Evolutionary conservation across 176 grass and related monocot species (phyloP).

Genomic region (Ampelocalamus luodianensis): DNA sequence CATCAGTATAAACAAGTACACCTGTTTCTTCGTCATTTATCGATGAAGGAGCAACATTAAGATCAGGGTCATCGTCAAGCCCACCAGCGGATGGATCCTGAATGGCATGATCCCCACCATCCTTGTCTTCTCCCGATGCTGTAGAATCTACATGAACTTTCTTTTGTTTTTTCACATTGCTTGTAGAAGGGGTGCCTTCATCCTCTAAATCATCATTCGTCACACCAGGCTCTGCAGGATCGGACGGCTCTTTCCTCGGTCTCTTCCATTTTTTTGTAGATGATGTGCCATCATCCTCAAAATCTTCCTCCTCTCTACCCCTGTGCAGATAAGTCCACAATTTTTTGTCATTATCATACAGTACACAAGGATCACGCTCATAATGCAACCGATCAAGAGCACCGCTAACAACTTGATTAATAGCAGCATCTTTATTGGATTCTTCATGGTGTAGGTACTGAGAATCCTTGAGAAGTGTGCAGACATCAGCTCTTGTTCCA

Average conservation of each 20-base stretch:
- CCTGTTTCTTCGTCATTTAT: constrained; percentile 24
- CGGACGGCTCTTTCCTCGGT: constrained; percentile 79
- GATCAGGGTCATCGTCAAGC: constrained; percentile 47
- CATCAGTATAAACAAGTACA: constrained; percentile 43
- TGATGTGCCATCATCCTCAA: constrained; percentile 98
- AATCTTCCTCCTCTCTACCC: constrained; percentile 99
- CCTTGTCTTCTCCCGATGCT: constrained; percentile 54
- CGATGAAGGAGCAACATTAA: constrained; percentile 44
- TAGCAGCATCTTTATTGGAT: constrained; percentile 68
- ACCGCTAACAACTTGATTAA: constrained; percentile 98
- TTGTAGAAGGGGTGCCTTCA: constrained; percentile 51
- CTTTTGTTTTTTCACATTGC: constrained; percentile 48
- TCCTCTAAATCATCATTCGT: constrained; percentile 58
- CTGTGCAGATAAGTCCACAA: constrained; percentile 98
- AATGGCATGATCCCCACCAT: constrained; percentile 45
- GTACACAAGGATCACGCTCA: constrained; percentile 93
- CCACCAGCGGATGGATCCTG: constrained; percentile 39
- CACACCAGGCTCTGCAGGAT: constrained; percentile 58
- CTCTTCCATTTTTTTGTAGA: constrained; percentile 99
- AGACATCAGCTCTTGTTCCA: constrained; percentile 98
- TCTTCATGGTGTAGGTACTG: constrained; percentile 90
- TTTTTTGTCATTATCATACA: constrained; percentile 96
- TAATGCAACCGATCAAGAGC: constrained; percentile 97
- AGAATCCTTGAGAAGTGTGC: constrained; percentile 91
- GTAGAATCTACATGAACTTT: constrained; percentile 44